Base-by-base conservation (phyloP, 176 grass and related monocot species). In the Oryza brachyantha region DNA sequence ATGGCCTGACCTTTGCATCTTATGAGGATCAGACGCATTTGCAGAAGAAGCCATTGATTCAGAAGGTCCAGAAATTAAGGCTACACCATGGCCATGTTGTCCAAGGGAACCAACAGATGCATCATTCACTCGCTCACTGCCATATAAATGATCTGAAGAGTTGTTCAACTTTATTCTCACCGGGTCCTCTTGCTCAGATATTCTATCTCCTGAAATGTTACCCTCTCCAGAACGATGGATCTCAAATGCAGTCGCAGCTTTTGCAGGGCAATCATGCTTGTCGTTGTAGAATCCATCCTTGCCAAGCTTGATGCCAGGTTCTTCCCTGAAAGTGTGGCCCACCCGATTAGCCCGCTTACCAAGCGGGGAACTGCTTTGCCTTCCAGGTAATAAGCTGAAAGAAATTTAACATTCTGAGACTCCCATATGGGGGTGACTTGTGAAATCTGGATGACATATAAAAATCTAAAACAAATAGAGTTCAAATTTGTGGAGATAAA, bases 351-450 rank as follows among this genome's bases (percentile, higher is more conserved):
- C 35, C 43, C 68, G 66, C 59, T 85, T 94, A 81, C 72, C 67
- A 72, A 65, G 59, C 17, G 80, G 85, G 16, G 71, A 73, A 54
- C 39, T 83, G 31, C 46, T 82, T 78, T 88, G 70, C 70, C 73
- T 89, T 70, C 61, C 84, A 85, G 84, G 83, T 58, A 88, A 94
- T 16, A 39, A 77, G 77, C 92, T 94, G 88, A 84, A 88, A 91
- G 11, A 90, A 73, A 80, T 60, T 31, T 29, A 80, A 63, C 31
- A 68, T 58, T 46, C 7, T 78, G 77, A 86, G 60, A 48, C 27
- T 76, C 81, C 80, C 24, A 84, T 46, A 84, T n/a, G 27, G 45
- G 17, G 14, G 52, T 57, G 17, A 80, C 3, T 40, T 10, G 63
- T 43, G 57, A 17, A 65, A 45, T 70, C 31, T 10, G 19, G 13